A percentile compares a stretch with the other conserved stretches of the same genome.
Conservation (phyloP, 768 basidiomycete genomes). For the Leccinellum rugosiceps region DNA sequence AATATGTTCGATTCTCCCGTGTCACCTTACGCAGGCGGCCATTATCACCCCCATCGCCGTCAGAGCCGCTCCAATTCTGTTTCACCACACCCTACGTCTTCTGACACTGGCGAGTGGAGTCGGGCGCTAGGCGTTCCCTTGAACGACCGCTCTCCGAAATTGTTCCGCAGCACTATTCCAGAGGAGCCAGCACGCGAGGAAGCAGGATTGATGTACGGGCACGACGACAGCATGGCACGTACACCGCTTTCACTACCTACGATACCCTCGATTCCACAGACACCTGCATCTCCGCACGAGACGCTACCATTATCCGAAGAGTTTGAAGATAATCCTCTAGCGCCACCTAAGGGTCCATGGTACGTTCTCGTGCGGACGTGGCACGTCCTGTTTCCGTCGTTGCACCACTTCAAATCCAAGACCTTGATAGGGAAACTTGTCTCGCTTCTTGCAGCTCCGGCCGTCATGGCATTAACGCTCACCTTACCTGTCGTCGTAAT, state of each 20-base stretch:
- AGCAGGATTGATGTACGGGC: neutral
- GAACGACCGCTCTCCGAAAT: slow-evolving; percentile 43
- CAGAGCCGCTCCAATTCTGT: slow-evolving; percentile 30
- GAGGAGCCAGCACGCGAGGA: slow-evolving; percentile 17
- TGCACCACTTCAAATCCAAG: slow-evolving; percentile 71
- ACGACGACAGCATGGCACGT: slow-evolving; percentile 4
- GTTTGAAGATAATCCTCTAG: slow-evolving; percentile 41
- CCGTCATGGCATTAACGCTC: slow-evolving; percentile 79
- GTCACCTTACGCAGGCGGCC: slow-evolving; percentile 74
- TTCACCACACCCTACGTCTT: slow-evolving; percentile 23
- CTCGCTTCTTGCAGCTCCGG: slow-evolving; percentile 79
- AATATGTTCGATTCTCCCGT: slow-evolving; percentile 62
- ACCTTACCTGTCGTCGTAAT: slow-evolving; percentile 88
- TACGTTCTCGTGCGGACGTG: slow-evolving; percentile 40
- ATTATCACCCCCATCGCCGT: slow-evolving; percentile 50
- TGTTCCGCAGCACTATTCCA: slow-evolving; percentile 30
- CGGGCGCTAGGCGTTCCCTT: slow-evolving; percentile 48
- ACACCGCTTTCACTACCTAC: slow-evolving; percentile 29
- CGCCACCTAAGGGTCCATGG: slow-evolving; percentile 37
- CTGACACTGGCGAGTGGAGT: slow-evolving; percentile 50
- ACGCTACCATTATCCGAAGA: slow-evolving; percentile 40
- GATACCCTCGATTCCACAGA: slow-evolving; percentile 56
- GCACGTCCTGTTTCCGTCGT: slow-evolving; percentile 80
- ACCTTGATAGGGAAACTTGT: slow-evolving; percentile 68
- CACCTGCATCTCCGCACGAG: slow-evolving; percentile 45